Evolutionary conservation across 2,329 filamentous ascomycete species (phyloP).

Genomic region (Ilyonectria destructans): DNA sequence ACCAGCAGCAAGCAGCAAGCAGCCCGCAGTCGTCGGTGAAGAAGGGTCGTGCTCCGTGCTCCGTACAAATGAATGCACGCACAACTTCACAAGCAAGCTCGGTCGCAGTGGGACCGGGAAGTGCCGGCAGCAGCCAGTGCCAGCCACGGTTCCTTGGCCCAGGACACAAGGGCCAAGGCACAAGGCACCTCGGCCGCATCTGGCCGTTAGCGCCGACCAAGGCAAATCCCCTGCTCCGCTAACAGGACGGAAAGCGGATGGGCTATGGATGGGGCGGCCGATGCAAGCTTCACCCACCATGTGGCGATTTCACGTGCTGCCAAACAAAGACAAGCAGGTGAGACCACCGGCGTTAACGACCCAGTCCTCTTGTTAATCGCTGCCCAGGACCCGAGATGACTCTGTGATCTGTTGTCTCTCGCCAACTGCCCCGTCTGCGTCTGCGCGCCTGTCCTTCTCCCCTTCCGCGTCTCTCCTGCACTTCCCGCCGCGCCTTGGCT

Average conservation of each 20-base stretch:
- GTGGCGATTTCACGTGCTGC: conserved; percentile 53
- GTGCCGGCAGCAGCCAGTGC: conserved; percentile 29
- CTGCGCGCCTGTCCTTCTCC: conserved; percentile 30
- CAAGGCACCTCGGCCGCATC: conserved; percentile 37
- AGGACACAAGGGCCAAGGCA: conserved; percentile 15
- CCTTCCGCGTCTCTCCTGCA: conserved; percentile 24
- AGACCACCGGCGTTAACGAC: conserved; percentile 47
- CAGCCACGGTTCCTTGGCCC: not conserved
- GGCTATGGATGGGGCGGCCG: conserved; percentile 1
- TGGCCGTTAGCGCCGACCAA: conserved; percentile 35
- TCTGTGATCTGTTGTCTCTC: conserved; percentile 42
- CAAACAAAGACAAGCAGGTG: conserved; percentile 44
- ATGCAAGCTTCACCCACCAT: conserved; percentile 42
- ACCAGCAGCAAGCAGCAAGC: too few species aligned
- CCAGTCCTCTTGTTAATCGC: conserved; percentile 42
- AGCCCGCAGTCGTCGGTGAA: not conserved
- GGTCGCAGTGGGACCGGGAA: conserved; percentile 33
- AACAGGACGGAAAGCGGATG: conserved; percentile 6
- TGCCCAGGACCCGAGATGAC: conserved; percentile 40
- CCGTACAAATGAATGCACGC: too few species aligned
- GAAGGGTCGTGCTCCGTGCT: not conserved
- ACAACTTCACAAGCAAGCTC: not conserved
- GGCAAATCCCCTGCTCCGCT: conserved; percentile 26
- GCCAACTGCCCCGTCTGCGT: conserved; percentile 35
- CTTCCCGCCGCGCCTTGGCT: conserved; percentile 31